Conservation (phyloP, 1,139 yeast species). For the Yamadazyma epiphylla region DNA sequence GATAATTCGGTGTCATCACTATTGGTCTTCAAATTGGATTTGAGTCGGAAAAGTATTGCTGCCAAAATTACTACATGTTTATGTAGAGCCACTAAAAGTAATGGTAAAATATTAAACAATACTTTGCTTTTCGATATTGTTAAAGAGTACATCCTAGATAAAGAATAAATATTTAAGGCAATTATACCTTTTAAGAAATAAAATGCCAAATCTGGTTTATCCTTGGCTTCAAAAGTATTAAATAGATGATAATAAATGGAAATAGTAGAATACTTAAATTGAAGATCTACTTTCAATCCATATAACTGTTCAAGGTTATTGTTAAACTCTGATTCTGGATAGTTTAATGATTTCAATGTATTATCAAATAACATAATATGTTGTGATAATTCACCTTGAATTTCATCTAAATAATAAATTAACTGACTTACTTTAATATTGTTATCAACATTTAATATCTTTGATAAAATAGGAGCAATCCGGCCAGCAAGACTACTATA, state of each 20-base stretch:
- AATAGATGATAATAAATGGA: conserved; percentile 25
- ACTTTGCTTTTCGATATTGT: conserved; percentile 2
- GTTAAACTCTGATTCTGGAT: conserved; percentile 1
- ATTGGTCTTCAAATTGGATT: conserved; percentile 1
- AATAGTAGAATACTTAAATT: conserved; percentile 22
- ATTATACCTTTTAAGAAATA: conserved; percentile 29
- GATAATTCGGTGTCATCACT: neutral
- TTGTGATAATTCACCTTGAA: conserved; percentile 1
- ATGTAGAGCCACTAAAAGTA: conserved; percentile 25
- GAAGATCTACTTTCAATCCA: too few species aligned
- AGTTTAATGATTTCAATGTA: conserved; percentile 3
- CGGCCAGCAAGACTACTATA: too few species aligned
- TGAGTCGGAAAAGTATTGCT: conserved; percentile 9
- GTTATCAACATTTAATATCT: conserved; percentile 2
- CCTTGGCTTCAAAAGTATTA: conserved; percentile 25
- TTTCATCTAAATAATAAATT: neutral
- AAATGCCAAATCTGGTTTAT: conserved; percentile 21
- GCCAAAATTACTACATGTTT: conserved; percentile 23
- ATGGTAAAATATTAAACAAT: conserved; percentile 30
- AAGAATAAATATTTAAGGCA: conserved; percentile 12
- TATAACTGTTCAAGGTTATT: neutral
- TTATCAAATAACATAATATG: too few species aligned
- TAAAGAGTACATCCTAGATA: conserved; percentile 1
- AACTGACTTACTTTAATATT: conserved; percentile 1
- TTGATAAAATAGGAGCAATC: conserved; percentile 1